Evolutionary conservation across 2,329 filamentous ascomycete species (phyloP).

Genomic region (Bertia moriformis): DNA sequence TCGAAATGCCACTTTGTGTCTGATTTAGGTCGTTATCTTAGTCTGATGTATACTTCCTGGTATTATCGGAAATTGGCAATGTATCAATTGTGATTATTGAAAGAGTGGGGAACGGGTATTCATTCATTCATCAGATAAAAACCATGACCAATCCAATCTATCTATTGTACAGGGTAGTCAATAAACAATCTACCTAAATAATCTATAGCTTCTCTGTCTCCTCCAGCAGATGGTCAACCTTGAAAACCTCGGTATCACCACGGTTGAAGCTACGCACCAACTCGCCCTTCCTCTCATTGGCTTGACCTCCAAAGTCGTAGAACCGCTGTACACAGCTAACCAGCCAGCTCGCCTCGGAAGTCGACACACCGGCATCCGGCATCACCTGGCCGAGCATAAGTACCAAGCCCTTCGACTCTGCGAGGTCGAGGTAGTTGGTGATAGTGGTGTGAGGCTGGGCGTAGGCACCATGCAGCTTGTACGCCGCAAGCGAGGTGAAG

Average conservation of each 20-base stretch:
- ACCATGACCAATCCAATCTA: too few relatives aligned
- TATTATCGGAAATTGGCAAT: too few relatives aligned
- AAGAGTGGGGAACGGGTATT: too few relatives aligned
- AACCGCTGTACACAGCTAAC: conserved; percentile 90
- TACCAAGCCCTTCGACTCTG: conserved; percentile 60
- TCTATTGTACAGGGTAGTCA: too few relatives aligned
- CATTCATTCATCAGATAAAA: too few relatives aligned
- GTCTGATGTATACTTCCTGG: too few relatives aligned
- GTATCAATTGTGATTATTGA: too few relatives aligned
- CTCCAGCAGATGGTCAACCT: conserved; percentile 69
- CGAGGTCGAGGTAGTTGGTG: conserved; percentile 77
- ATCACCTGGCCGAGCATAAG: conserved; percentile 73
- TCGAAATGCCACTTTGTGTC: too few relatives aligned
- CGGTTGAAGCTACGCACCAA: conserved; percentile 69
- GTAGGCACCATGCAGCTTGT: conserved; percentile 78
- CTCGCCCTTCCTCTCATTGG: conserved; percentile 24
- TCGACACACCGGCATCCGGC: conserved; percentile 59
- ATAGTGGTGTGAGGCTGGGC: conserved; percentile 85
- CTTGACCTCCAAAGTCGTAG: conserved; percentile 51
- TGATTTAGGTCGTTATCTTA: too few relatives aligned
- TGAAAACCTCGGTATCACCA: conserved; percentile 61
- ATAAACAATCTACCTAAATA: too few relatives aligned
- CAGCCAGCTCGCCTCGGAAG: conserved; percentile 77
- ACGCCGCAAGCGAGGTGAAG: conserved; percentile 88
- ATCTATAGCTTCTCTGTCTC: conserved; percentile 62